A percentile compares a stretch with the other conserved stretches of the same genome.
Conservation (phyloP, 805 yeast genomes). For the Kluyveromyces lactis region DNA sequence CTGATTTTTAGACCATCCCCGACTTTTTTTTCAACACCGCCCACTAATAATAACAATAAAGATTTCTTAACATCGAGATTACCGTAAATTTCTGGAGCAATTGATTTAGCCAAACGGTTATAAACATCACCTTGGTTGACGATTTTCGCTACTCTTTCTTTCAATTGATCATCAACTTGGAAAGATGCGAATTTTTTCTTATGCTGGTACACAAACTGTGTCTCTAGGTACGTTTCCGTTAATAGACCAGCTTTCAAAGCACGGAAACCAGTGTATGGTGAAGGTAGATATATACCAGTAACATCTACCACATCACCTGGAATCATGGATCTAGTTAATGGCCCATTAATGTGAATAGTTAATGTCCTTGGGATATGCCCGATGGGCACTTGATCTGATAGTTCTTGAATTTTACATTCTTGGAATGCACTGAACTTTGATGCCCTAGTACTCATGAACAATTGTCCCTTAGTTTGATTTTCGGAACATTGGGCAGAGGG, state of each 20-base stretch:
- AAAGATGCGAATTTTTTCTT: slow-evolving; percentile 75
- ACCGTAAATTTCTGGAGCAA: slow-evolving; percentile 97
- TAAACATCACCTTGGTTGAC: slow-evolving; percentile 62
- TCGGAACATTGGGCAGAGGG: slow-evolving; percentile 69
- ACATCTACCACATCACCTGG: slow-evolving; percentile 96
- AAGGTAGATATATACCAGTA: slow-evolving; percentile 85
- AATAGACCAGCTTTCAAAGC: slow-evolving; percentile 88
- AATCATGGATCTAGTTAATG: slow-evolving; percentile 72
- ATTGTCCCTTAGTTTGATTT: slow-evolving; percentile 79
- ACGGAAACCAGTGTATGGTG: slow-evolving; percentile 91
- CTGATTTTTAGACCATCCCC: slow-evolving; percentile 97
- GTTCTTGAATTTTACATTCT: slow-evolving; percentile 89
- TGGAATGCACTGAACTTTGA: slow-evolving; percentile 93
- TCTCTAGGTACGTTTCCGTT: slow-evolving; percentile 89
- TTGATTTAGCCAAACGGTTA: slow-evolving; percentile 71
- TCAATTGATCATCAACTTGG: slow-evolving; percentile 48
- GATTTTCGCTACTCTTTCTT: slow-evolving; percentile 46
- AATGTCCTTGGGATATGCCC: slow-evolving; percentile 94
- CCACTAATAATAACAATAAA: slow-evolving; percentile 70
- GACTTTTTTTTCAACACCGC: slow-evolving; percentile 90
- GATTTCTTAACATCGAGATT: slow-evolving; percentile 92
- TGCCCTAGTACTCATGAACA: slow-evolving; percentile 90
- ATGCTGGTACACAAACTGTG: slow-evolving; percentile 78
- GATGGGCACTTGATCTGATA: slow-evolving; percentile 93
- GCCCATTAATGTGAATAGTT: slow-evolving; percentile 84